Conservation (phyloP, 1,284 basidiomycete genomes). For the Cutaneotrichosporon sp. region DNA sequence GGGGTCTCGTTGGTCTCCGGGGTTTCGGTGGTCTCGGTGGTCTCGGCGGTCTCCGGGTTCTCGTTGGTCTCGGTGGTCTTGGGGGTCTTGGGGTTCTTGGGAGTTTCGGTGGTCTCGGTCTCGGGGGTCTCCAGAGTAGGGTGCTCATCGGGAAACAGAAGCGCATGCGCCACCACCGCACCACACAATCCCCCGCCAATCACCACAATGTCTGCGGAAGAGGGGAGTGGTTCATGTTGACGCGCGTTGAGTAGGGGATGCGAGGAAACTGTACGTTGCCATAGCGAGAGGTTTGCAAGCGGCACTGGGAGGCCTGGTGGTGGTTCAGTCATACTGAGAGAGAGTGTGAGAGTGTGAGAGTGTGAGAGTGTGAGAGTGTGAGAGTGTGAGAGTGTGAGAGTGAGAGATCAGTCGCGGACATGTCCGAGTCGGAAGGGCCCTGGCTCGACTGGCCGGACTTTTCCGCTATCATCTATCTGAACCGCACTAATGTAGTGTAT, state of each 20-base stretch:
- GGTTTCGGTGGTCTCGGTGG: no score
- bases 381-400: not conserved
- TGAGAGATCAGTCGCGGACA: not conserved
- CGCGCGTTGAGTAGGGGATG: constrained; percentile 36
- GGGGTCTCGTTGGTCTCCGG: no score
- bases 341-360: not conserved
- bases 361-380: not conserved
- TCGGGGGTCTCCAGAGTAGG: no score
- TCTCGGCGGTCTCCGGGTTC: no score
- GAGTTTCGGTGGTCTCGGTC: no score
- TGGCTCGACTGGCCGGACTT: no score
- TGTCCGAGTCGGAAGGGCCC: not conserved
- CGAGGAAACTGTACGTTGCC: constrained; percentile 39
- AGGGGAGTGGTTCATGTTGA: constrained; percentile 27
- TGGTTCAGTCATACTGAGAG: not conserved
- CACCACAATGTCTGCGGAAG: constrained; percentile 37
- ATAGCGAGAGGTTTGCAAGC: constrained; percentile 36
- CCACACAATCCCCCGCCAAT: constrained; percentile 44
- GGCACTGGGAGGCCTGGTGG: constrained; percentile 26
- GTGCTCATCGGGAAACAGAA: constrained; percentile 22
- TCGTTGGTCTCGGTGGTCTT: no score
- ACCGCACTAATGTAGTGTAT: no score
- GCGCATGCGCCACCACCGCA: constrained; percentile 35
- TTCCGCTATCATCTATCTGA: not conserved
- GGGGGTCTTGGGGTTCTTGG: no score